phyloP scores from a whole-genome alignment of 2,329 filamentous ascomycete genomes.

The Lecanicillium sp. region DNA sequence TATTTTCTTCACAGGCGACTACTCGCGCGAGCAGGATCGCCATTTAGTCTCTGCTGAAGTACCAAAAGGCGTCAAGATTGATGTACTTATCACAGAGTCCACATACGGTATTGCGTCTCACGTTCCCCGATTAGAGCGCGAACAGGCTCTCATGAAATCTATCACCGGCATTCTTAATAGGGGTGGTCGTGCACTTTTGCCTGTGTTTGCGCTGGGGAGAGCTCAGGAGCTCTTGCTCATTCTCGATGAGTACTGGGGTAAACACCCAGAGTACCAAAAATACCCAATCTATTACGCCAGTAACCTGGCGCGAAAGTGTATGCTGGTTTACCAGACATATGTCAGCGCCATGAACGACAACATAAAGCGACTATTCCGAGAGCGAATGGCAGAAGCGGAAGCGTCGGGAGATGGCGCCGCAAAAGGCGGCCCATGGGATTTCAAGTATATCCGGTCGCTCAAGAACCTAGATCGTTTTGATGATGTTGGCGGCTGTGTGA shows the following conservation, averaged over 20 bases:
- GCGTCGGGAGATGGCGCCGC: constrained; percentile 64
- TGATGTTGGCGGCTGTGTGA: constrained; percentile 89
- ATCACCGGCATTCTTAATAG: constrained; percentile 87
- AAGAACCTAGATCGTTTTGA: constrained; percentile 94
- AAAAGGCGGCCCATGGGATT: constrained; percentile 91
- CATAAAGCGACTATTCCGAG: constrained; percentile 89
- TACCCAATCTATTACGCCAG: constrained; percentile 96
- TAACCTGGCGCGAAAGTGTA: constrained; percentile 90
- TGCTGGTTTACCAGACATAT: constrained; percentile 98
- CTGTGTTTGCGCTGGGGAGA: constrained; percentile 87
- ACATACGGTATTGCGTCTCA: constrained; percentile 96
- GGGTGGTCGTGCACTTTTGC: constrained; percentile 86
- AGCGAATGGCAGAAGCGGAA: constrained; percentile 85
- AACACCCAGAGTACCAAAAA: constrained; percentile 80
- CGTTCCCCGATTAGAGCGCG: constrained; percentile 80
- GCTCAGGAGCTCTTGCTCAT: constrained; percentile 93
- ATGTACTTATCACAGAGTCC: constrained; percentile 94
- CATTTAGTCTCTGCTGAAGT: constrained; percentile 93
- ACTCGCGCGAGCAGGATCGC: constrained; percentile 89
- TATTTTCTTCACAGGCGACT: constrained; percentile 96
- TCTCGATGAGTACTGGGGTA: constrained; percentile 92
- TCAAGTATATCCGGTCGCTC: constrained; percentile 84
- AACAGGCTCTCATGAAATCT: constrained; percentile 90
- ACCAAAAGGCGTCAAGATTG: constrained; percentile 80
- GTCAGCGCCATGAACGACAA: constrained; percentile 99